phyloP scores from a whole-genome alignment of 768 basidiomycete genomes.

The Termitomyces sp. region DNA sequence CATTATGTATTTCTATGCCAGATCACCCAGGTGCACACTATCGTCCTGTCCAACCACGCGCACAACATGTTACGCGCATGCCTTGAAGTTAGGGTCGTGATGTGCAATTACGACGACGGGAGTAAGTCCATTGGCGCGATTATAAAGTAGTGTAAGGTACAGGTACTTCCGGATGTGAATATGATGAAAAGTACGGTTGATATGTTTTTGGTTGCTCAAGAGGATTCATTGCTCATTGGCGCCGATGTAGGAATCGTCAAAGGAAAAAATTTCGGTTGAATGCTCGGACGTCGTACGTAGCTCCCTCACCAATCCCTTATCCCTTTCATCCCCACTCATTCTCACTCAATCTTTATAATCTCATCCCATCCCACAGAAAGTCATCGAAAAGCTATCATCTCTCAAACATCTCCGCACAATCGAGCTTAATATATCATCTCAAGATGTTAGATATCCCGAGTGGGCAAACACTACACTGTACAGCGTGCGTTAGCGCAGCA shows the following conservation, averaged over 20 bases:
- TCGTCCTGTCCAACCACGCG: constrained; percentile 21
- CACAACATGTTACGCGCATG: constrained; percentile 29
- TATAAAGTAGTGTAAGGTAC: constrained; percentile 23
- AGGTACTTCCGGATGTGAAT: constrained; percentile 17
- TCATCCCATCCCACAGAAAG: not conserved
- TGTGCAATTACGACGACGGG: constrained; percentile 20
- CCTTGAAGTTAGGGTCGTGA: constrained; percentile 22
- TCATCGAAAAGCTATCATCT: not conserved
- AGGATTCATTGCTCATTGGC: too few species aligned
- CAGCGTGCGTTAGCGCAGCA: not conserved
- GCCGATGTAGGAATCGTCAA: not conserved
- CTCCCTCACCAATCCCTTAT: too few species aligned
- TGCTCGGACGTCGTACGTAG: not conserved
- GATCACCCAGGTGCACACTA: constrained; percentile 19
- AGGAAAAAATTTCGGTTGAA: not conserved
- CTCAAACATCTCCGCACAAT: not conserved
- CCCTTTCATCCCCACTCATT: not conserved
- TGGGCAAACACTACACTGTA: too few species aligned
- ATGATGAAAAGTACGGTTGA: constrained; percentile 24
- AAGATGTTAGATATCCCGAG: too few species aligned
- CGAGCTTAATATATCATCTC: not conserved
- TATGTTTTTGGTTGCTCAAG: too few species aligned
- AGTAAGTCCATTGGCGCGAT: constrained; percentile 25
- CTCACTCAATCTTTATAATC: too few species aligned
- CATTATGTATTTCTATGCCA: too few species aligned